Evolutionary conservation across 345 rosid genomes (phyloP), one percentile per base, ranked within the genome.

Genomic region (Sapria himalayana): DNA sequence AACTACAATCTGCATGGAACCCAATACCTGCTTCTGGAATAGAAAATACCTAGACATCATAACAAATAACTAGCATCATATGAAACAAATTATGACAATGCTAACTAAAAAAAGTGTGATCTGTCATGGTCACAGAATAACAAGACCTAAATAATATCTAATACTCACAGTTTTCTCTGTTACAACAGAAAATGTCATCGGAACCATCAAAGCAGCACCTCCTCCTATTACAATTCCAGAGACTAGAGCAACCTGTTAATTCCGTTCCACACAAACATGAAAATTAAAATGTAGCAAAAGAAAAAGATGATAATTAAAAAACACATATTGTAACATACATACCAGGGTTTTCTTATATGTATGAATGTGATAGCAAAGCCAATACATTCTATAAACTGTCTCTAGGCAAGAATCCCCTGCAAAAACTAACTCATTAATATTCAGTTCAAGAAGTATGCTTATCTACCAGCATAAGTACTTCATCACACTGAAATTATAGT

Each of bases 161-260:
- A 33, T 9, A 62, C 86, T 23, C 71, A 81, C 92, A 23, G 97
- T 74, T 58, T 81, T 86, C 54, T 86, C 97, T 2, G 94, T 78
- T 48, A 86, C 92, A 41, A 81, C 92, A 2, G 85, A 71, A 56
- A 86, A 81, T 58, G 76, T 81, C 97, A 78, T 68, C 12, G 94
- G 94, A 25, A 70, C 94, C 97, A 78, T 70, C 31, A 81, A 56
- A 9, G 92, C 70, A 37, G 97, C 94, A 29, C 94, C 97, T 37
- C 97, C 97, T 18, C 97, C 97, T 89, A 86, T 86, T n/a, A 92
- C 46, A 39, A 81, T 78, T 51, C 97, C 97, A 58, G 78, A 61
- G 41, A 64, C 80, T 48, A 86, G 85, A 52, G 92, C 66, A 37
- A 86, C 85, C 97, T 81, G 61, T 45, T 27, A 45, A 50, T 47